These are phyloP conservation scores for Brassica carinata DNA, from an alignment of 345 rosid species.

Conservation along the genomic window DNA sequence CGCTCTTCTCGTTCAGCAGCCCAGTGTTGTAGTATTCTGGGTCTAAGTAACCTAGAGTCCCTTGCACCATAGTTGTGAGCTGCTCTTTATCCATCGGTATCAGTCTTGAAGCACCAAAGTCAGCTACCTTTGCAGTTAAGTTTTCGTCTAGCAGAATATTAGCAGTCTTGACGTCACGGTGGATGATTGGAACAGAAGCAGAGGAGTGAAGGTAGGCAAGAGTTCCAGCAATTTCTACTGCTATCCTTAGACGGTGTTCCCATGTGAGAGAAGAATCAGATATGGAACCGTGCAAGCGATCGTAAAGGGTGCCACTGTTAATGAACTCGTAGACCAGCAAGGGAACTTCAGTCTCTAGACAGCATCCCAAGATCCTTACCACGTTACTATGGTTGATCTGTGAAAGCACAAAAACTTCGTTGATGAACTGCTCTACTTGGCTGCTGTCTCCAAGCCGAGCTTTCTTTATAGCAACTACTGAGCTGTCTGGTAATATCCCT, in stretches of 20 bases:
- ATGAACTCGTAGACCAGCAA: no score
- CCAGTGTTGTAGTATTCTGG: no score
- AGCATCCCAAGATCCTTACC: slow-evolving; percentile 8
- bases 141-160: slow-evolving; percentile 44
- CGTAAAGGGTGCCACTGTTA: slow-evolving; percentile 32
- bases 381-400: slow-evolving; percentile 35
- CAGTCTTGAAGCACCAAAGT: no score
- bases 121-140: no score
- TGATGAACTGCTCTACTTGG: slow-evolving; percentile 37
- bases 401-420: slow-evolving; percentile 33
- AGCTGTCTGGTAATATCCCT: no score
- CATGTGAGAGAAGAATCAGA: slow-evolving; percentile 25
- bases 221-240: slow-evolving; percentile 41
- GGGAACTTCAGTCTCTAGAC: background rate
- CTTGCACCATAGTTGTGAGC: no score
- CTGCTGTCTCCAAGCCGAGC: background rate
- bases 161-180: slow-evolving; percentile 47
- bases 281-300: slow-evolving; percentile 18
- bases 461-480: no score
- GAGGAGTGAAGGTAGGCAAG: slow-evolving; percentile 46
- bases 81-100: no score
- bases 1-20: no score
- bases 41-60: no score
- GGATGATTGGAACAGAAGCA: slow-evolving; percentile 41
- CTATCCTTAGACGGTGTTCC: slow-evolving; percentile 39